Conservation (phyloP, 2,329 filamentous ascomycete genomes). For the Metarhizium brunneum region DNA sequence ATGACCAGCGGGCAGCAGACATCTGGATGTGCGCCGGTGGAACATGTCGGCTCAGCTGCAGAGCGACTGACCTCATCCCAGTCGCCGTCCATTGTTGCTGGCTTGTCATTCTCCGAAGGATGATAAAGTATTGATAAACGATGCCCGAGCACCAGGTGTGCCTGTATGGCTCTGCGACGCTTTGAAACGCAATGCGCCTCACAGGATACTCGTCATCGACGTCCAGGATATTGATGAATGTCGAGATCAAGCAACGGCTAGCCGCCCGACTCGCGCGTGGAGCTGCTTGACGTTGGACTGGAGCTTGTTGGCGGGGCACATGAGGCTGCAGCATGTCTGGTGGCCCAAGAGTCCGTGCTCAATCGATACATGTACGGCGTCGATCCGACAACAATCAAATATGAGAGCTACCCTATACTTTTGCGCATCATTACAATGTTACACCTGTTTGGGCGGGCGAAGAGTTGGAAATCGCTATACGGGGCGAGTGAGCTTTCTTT, state of each 20-base stretch:
- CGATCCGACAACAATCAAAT: no score
- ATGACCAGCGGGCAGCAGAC: no score
- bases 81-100: conserved; percentile 52
- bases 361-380: no score
- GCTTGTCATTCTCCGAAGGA: conserved; percentile 26
- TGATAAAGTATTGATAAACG: conserved; percentile 19
- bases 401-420: neutral
- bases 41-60: neutral
- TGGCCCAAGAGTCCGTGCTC: no score
- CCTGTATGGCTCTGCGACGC: conserved; percentile 7
- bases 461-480: neutral
- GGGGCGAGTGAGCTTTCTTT: neutral
- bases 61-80: conserved; percentile 50
- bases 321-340: no score
- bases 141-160: conserved; percentile 1
- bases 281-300: neutral
- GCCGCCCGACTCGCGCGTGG: neutral
- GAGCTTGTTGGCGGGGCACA: conserved; percentile 2
- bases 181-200: conserved; percentile 1
- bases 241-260: neutral
- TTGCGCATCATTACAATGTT: neutral
- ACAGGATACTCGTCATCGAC: neutral
- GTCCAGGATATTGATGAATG: conserved; percentile 1
- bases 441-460: neutral
- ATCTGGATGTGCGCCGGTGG: neutral